Conservation (phyloP, 768 basidiomycete genomes). For the Heimioporus sp. region DNA sequence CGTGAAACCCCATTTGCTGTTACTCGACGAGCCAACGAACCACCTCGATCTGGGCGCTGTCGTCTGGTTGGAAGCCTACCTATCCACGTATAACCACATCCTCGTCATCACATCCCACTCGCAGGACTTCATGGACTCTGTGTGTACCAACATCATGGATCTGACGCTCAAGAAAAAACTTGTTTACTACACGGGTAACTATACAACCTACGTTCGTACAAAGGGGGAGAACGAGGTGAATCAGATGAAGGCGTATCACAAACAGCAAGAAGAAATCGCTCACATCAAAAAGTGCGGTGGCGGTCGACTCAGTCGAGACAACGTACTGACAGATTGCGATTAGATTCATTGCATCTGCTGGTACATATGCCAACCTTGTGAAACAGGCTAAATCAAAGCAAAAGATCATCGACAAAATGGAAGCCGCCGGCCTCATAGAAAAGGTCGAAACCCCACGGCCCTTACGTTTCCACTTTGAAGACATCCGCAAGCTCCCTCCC, state of each 20-base stretch:
- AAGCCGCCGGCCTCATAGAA: conserved; percentile 95
- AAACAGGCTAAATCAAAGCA: conserved; percentile 99
- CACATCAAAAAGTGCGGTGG: conserved; percentile 91
- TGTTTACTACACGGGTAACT: conserved; percentile 94
- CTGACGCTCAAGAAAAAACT: conserved; percentile 90
- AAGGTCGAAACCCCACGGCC: conserved; percentile 75
- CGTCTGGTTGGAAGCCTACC: conserved; percentile 98
- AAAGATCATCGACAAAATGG: conserved; percentile 99
- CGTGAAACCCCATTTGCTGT: conserved; percentile 91
- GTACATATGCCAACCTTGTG: conserved; percentile 98
- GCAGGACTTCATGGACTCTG: conserved; percentile 98
- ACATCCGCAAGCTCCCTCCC: conserved; percentile 88
- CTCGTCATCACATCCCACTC: conserved; percentile 97
- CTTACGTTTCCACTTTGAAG: conserved; percentile 94
- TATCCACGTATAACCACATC: conserved; percentile 98
- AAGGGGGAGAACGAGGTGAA: conserved; percentile 98
- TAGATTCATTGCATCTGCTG: conserved; percentile 97
- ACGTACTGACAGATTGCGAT: conserved; percentile 6
- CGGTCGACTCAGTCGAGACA: not conserved
- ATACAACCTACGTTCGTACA: conserved; percentile 95
- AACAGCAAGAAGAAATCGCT: conserved; percentile 97
- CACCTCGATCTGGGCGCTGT: conserved; percentile 97
- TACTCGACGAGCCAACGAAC: conserved; percentile 92
- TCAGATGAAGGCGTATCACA: conserved; percentile 98
- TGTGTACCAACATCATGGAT: conserved; percentile 99